Evolutionary conservation across 1,284 basidiomycete species (phyloP).

Genomic region (Bondarzewia mesenterica): DNA sequence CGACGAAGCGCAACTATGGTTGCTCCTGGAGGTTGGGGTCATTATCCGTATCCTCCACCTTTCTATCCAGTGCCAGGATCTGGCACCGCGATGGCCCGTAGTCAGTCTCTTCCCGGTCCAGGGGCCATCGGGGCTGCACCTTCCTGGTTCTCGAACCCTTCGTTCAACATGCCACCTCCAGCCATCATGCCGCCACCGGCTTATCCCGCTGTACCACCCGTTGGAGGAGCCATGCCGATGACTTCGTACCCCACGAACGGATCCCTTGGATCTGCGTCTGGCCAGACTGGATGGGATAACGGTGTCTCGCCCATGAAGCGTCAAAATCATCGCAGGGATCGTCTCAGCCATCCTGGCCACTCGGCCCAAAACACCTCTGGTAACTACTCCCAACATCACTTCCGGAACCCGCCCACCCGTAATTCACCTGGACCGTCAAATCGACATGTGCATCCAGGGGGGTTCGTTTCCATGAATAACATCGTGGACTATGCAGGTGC

Average conservation of each 20-base stretch:
- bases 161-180: not conserved
- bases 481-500: slow-evolving; percentile 3
- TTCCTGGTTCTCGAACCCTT: not conserved
- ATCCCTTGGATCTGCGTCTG: not conserved
- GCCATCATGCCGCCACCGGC: not conserved
- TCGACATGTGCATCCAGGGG: slow-evolving; percentile 4
- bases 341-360: not conserved
- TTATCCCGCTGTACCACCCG: not conserved
- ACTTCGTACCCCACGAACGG: not conserved
- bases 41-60: not conserved
- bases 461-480: slow-evolving; percentile 12
- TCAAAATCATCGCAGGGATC: not conserved
- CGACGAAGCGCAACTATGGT: slow-evolving; percentile 1
- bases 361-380: not conserved
- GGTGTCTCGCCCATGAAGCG: not conserved
- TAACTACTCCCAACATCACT: not conserved
- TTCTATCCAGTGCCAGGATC: not conserved
- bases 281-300: not conserved
- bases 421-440: slow-evolving; percentile 5
- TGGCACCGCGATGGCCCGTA: not conserved
- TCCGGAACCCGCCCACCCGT: not conserved
- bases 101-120: not conserved
- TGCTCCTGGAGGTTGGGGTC: not conserved
- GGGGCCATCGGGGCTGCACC: not conserved
- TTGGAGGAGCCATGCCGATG: not conserved